These are phyloP conservation scores for Pyricularia sp. DNA, from an alignment of 2,329 filamentous ascomycete genomes.

Conservation along the genomic window DNA sequence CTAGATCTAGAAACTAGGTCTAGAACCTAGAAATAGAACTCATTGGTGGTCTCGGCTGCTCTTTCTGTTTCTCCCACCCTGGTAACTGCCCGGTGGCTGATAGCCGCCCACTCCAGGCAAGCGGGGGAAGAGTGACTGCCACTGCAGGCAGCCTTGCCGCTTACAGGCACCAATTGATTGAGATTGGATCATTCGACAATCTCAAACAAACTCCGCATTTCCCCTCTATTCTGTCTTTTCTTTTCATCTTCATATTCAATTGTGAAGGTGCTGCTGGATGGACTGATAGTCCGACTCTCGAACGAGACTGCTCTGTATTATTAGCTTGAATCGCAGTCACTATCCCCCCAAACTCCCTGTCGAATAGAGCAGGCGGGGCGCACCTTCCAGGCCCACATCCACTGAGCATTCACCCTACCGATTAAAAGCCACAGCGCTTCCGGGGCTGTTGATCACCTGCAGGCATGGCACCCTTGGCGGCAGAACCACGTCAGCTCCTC, in stretches of 20 bases:
- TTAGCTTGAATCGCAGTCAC: background rate
- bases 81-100: too few relatives aligned
- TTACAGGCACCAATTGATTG: background rate
- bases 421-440: background rate
- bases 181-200: background rate
- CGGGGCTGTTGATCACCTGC: background rate
- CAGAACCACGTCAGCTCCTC: constrained; percentile 45
- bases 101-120: background rate
- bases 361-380: background rate
- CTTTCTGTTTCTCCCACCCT: background rate
- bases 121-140: background rate
- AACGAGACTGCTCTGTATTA: background rate
- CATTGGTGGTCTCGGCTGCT: too few relatives aligned
- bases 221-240: background rate
- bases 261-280: background rate
- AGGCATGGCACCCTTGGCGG: constrained; percentile 42
- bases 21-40: too few relatives aligned
- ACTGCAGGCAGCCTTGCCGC: background rate
- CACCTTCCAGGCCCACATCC: background rate
- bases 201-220: background rate
- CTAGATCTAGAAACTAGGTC: too few relatives aligned
- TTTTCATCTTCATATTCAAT: background rate
- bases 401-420: background rate
- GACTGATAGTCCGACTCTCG: background rate
- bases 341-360: background rate